phyloP scores from a whole-genome alignment of 192 early-diverging fungal species.

The Chytriomyces sp. region DNA sequence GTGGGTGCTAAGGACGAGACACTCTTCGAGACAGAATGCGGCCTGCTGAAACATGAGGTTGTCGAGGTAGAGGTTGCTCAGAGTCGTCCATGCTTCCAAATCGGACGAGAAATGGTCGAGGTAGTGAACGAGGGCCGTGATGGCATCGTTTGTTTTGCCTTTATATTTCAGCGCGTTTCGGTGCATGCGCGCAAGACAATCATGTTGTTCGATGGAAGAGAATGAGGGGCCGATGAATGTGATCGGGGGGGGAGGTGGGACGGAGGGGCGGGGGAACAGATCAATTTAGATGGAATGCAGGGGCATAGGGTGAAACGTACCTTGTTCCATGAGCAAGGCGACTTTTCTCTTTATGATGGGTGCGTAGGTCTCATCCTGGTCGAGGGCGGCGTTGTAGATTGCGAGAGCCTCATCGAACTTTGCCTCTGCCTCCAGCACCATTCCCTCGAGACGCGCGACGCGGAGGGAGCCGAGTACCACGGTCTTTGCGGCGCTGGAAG shows the following conservation, averaged over 20 bases:
- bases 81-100: conserved; percentile 87
- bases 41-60: conserved; percentile 79
- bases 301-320: conserved; percentile 12
- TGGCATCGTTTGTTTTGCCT: conserved; percentile 63
- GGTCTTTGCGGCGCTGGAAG: background rate
- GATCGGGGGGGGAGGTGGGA: background rate
- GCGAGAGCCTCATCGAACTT: conserved; percentile 66
- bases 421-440: conserved; percentile 78
- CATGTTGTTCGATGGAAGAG: background rate
- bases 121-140: conserved; percentile 70
- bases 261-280: background rate
- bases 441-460: conserved; percentile 63
- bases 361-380: conserved; percentile 78
- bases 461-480: conserved; percentile 30
- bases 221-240: background rate
- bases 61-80: conserved; percentile 73
- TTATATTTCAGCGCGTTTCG: background rate
- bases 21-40: conserved; percentile 87
- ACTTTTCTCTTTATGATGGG: conserved; percentile 71
- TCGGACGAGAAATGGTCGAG: conserved; percentile 85
- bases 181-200: no score
- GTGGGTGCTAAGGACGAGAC: conserved; percentile 82
- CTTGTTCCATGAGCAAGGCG: conserved; percentile 70
- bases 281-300: background rate
- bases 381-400: conserved; percentile 76